Evolutionary conservation across 192 early-diverging fungal species (phyloP).

Genomic region (Rhizoclosmatium globosum): DNA sequence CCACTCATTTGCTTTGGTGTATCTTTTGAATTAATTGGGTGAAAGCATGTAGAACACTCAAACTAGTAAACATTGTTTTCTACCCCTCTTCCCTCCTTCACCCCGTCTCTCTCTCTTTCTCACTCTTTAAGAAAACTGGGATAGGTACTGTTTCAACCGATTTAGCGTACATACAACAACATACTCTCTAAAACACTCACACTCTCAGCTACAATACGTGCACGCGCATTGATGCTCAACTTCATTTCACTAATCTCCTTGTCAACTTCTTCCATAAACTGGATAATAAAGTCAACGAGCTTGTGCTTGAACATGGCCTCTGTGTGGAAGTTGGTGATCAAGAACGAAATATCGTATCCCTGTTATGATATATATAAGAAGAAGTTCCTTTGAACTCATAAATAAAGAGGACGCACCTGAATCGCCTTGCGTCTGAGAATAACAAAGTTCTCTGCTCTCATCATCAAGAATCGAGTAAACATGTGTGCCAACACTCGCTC

Average conservation of each 20-base stretch:
- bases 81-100: no score
- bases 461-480: constrained; percentile 97
- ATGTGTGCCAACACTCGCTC: constrained; percentile 94
- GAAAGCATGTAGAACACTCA: no score
- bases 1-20: constrained; percentile 19
- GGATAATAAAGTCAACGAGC: constrained; percentile 97
- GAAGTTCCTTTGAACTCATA: no score
- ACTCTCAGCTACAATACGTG: constrained; percentile 88
- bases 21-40: not conserved
- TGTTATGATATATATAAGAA: constrained; percentile 47
- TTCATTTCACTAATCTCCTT: constrained; percentile 99
- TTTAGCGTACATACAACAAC: not conserved
- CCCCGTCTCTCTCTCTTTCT: not conserved
- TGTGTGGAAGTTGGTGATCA: constrained; percentile 97
- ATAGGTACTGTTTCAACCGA: not conserved
- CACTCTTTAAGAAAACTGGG: not conserved
- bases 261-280: constrained; percentile 99
- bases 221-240: constrained; percentile 90
- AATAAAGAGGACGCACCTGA: no score
- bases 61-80: no score
- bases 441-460: constrained; percentile 96
- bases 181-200: constrained; percentile 59
- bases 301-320: constrained; percentile 99
- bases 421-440: constrained; percentile 92
- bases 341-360: constrained; percentile 97